phyloP scores from a whole-genome alignment of 495 filamentous ascomycete species.

The Aspergillus biplanus region DNA sequence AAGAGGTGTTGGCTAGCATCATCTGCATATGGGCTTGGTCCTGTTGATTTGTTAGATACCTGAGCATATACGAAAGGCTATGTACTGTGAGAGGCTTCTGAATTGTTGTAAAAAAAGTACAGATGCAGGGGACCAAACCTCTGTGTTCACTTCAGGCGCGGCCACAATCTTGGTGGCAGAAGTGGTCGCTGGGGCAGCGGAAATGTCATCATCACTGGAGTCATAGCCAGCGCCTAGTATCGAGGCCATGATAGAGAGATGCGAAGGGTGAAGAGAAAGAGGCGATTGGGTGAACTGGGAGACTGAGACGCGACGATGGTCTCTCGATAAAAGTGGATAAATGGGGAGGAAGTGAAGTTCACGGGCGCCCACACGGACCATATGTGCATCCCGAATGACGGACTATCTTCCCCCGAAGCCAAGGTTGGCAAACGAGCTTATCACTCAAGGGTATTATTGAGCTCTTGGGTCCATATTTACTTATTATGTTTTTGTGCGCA shows the following conservation, averaged over 20 bases:
- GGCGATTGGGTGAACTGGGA: constrained; percentile 10
- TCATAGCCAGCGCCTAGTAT: constrained; percentile 55
- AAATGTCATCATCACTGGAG: constrained; percentile 56
- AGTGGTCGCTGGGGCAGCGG: constrained; percentile 26
- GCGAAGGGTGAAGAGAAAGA: constrained; percentile 10
- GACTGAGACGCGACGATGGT: constrained; percentile 6
- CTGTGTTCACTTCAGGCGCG: constrained; percentile 63
- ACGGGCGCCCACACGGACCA: constrained; percentile 38
- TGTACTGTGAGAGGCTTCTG: background rate
- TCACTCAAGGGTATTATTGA: background rate
- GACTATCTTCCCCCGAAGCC: background rate
- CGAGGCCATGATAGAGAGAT: constrained; percentile 45
- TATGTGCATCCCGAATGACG: constrained; percentile 20
- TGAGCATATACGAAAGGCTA: background rate
- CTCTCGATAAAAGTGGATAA: constrained; percentile 6
- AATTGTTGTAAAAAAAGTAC: background rate
- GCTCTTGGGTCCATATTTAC: background rate
- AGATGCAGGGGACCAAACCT: constrained; percentile 58
- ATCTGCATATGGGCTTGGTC: constrained; percentile 60
- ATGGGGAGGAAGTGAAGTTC: constrained; percentile 41
- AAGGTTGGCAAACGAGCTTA: background rate
- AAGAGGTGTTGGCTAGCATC: constrained; percentile 59
- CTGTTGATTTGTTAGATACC: constrained; percentile 45
- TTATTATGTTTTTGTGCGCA: constrained; percentile 2
- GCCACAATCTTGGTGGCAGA: constrained; percentile 51